phyloP scores from a whole-genome alignment of 148 eudicot genomes.

The Rhododendron henanense region DNA sequence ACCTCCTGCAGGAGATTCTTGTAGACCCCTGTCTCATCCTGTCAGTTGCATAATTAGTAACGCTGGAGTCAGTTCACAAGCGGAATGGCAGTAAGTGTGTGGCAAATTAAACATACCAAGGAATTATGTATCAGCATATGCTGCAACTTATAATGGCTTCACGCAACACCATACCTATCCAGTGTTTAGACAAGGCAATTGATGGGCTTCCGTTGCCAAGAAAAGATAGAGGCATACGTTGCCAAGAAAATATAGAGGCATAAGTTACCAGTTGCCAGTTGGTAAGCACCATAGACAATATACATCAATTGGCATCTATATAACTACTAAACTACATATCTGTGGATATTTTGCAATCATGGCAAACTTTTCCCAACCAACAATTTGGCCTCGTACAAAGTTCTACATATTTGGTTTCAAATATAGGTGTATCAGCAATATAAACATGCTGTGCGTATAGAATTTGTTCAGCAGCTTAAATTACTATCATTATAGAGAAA shows the following conservation, averaged over 20 bases:
- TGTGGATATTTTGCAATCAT: neutral
- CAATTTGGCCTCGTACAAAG: neutral
- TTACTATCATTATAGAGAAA: neutral
- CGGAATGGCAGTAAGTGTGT: neutral
- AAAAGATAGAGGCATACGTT: neutral
- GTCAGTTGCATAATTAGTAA: neutral
- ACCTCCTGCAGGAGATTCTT: constrained; percentile 63
- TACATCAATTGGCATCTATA: neutral
- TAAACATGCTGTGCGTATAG: neutral
- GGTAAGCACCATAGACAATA: neutral
- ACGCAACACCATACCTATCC: neutral
- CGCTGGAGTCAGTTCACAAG: neutral
- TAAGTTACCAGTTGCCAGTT: neutral
- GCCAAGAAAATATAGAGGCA: neutral
- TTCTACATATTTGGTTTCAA: neutral
- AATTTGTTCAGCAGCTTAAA: neutral
- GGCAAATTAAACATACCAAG: neutral
- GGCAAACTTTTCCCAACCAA: neutral
- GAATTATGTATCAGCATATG: neutral
- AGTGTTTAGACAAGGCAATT: neutral
- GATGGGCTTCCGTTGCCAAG: neutral
- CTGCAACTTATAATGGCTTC: neutral
- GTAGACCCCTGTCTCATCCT: constrained; percentile 65
- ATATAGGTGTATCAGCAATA: neutral
- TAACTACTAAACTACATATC: neutral